Base-by-base conservation (phyloP, 75 land plant species). In the Pseudotsuga menziesii region DNA sequence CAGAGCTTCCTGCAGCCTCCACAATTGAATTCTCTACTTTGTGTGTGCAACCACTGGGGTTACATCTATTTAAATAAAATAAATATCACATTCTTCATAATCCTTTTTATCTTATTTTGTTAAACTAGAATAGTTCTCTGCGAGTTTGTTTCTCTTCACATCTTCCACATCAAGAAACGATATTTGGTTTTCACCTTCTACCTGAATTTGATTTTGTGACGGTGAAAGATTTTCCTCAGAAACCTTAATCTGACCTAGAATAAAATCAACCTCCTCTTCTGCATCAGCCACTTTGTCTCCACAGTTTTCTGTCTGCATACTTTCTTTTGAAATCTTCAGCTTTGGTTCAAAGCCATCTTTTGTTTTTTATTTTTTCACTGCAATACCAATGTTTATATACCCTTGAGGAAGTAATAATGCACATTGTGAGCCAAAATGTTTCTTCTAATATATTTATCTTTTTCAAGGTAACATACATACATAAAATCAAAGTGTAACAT, bases 331-430 rank as follows among this genome's bases (percentile, higher is more conserved):
- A 78, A 82, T 79, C 73, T 80, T 76, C 41, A 62, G 73, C 39
- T 79, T 56, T 59, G 86, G 81, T 32, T 41, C 78, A 57, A 23
- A 35, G 39, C 54, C 26, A 57, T 74, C 29, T 58, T 79, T 61
- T 32, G 78, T 32, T 23, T 80, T 91, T 27, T 61, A 80, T 59
- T 88, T 90, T 73, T 79, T 85, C 55, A 84, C 77, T 67, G 94
- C 89, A 82, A 96, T 85, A 48, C 99, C 99, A 57, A 83, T 52
- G 83, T 96, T 96, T 76, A 96, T 96, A 73, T 88, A 96, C 56
- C 97, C 99, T 97, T 96, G 88, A 73, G 7, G n/a, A 58, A 83
- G 7, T 54, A 70, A 64, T 44, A 25, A n/a, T 4, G 23, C 39
- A 69, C 19, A 69, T 13, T 69, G 54, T 41, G 17, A 32, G 20